These are phyloP conservation scores for Irpex rosettiformis DNA, from an alignment of 1,284 basidiomycete genomes.

Conservation along the genomic window DNA sequence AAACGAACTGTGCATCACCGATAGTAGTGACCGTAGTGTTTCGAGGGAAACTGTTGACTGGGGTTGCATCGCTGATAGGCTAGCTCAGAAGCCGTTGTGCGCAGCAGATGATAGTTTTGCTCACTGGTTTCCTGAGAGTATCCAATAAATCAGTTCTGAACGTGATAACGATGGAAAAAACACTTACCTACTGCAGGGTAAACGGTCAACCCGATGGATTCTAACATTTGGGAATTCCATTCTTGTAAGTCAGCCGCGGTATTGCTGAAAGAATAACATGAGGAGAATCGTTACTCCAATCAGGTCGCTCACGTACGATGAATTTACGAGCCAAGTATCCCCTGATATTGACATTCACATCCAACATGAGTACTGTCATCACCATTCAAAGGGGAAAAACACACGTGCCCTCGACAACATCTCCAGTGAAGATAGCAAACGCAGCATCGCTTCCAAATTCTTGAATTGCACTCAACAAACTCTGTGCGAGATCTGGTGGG, in stretches of 20 bases:
- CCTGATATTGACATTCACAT: constrained; percentile 25
- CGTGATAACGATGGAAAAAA: neutral
- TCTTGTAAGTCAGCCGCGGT: constrained; percentile 37
- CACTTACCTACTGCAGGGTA: constrained; percentile 43
- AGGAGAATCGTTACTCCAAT: neutral
- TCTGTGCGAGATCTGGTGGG: constrained; percentile 42
- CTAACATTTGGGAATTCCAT: constrained; percentile 42
- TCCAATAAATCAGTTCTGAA: neutral
- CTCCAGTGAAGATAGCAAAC: constrained; percentile 60
- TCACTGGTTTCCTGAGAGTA: constrained; percentile 45
- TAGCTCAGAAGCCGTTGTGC: too few relatives aligned
- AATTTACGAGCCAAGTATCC: constrained; percentile 42
- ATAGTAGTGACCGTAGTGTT: constrained; percentile 33
- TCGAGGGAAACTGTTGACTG: constrained; percentile 46
- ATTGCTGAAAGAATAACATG: constrained; percentile 28
- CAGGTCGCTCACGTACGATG: constrained; percentile 30
- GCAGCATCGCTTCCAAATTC: constrained; percentile 34
- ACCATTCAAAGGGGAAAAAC: neutral
- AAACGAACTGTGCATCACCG: constrained; percentile 41
- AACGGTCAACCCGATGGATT: constrained; percentile 35
- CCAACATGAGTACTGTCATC: too few relatives aligned
- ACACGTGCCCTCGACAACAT: constrained; percentile 52
- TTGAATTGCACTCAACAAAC: constrained; percentile 43
- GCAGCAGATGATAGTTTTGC: too few relatives aligned
- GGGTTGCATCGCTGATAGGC: constrained; percentile 39